Evolutionary conservation across 371 early-diverging fungal genomes (phyloP).

Genomic region (Mucor racemosus): DNA sequence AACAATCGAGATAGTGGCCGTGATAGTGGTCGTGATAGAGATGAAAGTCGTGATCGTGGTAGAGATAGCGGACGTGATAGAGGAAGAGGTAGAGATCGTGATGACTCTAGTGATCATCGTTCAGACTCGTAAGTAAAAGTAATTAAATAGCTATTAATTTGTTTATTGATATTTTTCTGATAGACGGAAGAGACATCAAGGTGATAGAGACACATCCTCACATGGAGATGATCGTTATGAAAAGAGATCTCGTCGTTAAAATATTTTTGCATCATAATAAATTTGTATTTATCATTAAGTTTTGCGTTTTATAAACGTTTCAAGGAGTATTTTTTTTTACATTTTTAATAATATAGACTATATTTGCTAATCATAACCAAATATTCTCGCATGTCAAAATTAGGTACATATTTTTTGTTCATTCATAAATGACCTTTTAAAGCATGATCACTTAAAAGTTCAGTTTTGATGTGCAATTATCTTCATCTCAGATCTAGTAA

Average conservation of each 20-base stretch:
- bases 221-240: conserved; percentile 22
- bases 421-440: too few relatives aligned
- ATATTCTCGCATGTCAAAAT: too few relatives aligned
- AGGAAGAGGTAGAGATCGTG: conserved; percentile 23
- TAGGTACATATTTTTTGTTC: too few relatives aligned
- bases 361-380: too few relatives aligned
- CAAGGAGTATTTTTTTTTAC: too few relatives aligned
- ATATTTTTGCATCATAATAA: not conserved
- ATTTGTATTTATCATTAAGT: not conserved
- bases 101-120: conserved; percentile 24
- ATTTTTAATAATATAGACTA: too few relatives aligned
- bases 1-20: conserved; percentile 4
- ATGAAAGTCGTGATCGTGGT: conserved; percentile 8
- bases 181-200: conserved; percentile 29
- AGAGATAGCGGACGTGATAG: conserved; percentile 17
- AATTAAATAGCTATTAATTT: not conserved
- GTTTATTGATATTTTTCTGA: not conserved
- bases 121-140: conserved; percentile 29
- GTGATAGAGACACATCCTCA: conserved; percentile 24
- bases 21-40: conserved; percentile 9
- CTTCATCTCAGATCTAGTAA: too few relatives aligned
- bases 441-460: too few relatives aligned
- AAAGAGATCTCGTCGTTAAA: conserved; percentile 27
- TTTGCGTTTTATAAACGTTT: too few relatives aligned
- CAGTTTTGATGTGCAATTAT: too few relatives aligned